These are phyloP conservation scores for Mycena filopes DNA, from an alignment of 768 basidiomycete species.

Conservation along the genomic window DNA sequence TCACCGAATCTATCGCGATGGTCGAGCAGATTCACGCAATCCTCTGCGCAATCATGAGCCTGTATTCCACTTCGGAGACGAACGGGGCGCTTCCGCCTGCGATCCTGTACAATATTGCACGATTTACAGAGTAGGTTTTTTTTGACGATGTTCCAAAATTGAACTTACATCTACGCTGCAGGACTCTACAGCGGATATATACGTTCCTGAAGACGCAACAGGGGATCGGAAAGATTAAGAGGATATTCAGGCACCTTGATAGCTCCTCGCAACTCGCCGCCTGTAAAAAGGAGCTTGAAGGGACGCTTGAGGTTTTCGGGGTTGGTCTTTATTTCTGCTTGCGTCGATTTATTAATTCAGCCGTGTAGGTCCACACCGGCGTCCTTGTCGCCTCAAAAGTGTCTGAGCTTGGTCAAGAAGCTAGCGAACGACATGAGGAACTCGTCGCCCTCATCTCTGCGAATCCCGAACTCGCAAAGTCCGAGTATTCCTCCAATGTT, in stretches of 20 bases:
- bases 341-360: neutral
- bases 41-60: neutral
- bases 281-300: neutral
- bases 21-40: constrained; percentile 7
- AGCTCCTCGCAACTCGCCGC: neutral
- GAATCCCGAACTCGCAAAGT: neutral
- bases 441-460: neutral
- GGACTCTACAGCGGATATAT: neutral
- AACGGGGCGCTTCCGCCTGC: neutral
- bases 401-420: neutral
- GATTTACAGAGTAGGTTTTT: neutral
- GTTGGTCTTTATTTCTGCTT: neutral
- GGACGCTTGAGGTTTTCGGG: neutral
- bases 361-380: neutral
- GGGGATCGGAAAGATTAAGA: neutral
- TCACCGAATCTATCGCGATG: neutral
- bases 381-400: neutral
- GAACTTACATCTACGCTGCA: neutral
- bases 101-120: constrained; percentile 1
- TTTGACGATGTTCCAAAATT: neutral
- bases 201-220: neutral
- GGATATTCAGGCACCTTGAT: neutral
- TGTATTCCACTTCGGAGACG: neutral
- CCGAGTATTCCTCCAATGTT: neutral
- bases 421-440: neutral